Evolutionary conservation across 805 yeast genomes (phyloP).

Genomic region (Starmerella asiatica): DNA sequence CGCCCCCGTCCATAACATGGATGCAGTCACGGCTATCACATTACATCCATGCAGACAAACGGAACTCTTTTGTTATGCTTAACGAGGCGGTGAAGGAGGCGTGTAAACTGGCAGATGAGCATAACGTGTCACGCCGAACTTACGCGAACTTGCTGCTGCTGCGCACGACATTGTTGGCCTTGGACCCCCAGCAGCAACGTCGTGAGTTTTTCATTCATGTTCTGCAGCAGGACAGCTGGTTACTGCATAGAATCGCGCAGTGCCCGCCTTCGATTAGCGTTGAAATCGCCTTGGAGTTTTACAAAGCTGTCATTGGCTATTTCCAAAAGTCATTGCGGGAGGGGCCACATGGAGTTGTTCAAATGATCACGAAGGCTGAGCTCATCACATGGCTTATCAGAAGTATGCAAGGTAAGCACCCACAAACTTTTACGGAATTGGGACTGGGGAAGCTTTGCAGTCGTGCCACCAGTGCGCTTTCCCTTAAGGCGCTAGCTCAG

Average conservation of each 20-base stretch:
- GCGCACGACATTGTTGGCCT: neutral
- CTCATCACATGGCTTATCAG: conserved; percentile 1
- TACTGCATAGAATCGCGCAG: neutral
- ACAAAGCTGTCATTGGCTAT: neutral
- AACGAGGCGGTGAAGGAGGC: neutral
- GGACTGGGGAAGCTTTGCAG: conserved; percentile 1
- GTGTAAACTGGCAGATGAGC: neutral
- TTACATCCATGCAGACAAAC: neutral
- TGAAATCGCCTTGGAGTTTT: conserved; percentile 1
- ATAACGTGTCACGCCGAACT: neutral
- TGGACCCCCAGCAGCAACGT: conserved; percentile 1
- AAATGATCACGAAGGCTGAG: neutral
- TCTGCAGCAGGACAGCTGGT: neutral
- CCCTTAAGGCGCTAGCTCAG: neutral
- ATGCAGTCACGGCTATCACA: conserved; percentile 1
- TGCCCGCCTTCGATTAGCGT: neutral
- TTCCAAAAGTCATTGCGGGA: too few relatives aligned
- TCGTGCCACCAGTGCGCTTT: neutral
- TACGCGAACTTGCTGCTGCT: neutral
- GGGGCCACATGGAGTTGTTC: neutral
- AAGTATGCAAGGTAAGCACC: neutral
- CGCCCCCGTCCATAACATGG: neutral
- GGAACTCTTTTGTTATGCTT: neutral
- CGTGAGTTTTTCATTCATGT: neutral
- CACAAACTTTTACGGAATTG: neutral